Conservation (phyloP, 805 yeast species). For the Ogataea philodendri region DNA sequence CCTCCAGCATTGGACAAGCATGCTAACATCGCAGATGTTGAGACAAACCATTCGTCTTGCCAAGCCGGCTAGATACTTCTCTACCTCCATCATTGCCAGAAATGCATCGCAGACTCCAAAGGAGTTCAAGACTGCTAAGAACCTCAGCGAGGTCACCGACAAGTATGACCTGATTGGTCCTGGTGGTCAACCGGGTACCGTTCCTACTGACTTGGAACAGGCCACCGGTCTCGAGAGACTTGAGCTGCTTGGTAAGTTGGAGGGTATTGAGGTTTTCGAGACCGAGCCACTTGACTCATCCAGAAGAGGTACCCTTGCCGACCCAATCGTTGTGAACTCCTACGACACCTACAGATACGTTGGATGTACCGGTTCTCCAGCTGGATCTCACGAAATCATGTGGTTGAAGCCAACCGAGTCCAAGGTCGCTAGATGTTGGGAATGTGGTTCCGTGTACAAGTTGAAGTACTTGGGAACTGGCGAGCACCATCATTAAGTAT, state of each 20-base stretch:
- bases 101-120: slow-evolving; percentile 31
- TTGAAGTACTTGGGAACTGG: slow-evolving; percentile 83
- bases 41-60: slow-evolving; percentile 39
- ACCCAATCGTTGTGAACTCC: slow-evolving; percentile 87
- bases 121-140: slow-evolving; percentile 60
- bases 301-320: slow-evolving; percentile 85
- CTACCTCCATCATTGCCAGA: slow-evolving; percentile 30
- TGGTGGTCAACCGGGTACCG: slow-evolving; percentile 79
- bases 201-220: slow-evolving; percentile 94
- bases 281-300: slow-evolving; percentile 81
- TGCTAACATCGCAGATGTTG: slow-evolving; percentile 28
- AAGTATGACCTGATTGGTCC: slow-evolving; percentile 79
- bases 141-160: slow-evolving; percentile 75
- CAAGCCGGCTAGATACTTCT: slow-evolving; percentile 36
- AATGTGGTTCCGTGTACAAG: slow-evolving; percentile 94
- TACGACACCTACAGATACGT: slow-evolving; percentile 92
- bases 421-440: slow-evolving; percentile 94
- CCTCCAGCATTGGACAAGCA: no score
- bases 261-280: slow-evolving; percentile 94
- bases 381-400: slow-evolving; percentile 84
- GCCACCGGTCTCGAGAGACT: slow-evolving; percentile 98
- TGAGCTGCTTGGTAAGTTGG: slow-evolving; percentile 88
- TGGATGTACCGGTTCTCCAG: slow-evolving; percentile 97
- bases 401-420: slow-evolving; percentile 89
- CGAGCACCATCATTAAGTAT: slow-evolving; percentile 52